Evolutionary conservation across 164 flowering plant species (phyloP).

Genomic region (Vitis amurensis): DNA sequence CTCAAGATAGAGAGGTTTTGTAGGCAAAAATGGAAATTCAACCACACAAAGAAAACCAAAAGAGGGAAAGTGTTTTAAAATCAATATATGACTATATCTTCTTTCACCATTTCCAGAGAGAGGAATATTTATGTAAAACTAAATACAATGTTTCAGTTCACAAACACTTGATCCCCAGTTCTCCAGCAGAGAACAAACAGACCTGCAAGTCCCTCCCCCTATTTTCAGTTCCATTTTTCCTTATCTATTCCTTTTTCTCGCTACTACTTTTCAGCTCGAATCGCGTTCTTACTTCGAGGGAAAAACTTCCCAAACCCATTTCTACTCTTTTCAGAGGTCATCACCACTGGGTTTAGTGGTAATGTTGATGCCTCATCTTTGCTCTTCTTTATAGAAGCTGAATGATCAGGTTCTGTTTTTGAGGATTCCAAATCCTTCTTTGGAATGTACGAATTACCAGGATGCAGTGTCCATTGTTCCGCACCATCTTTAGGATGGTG

Average conservation of each 20-base stretch:
- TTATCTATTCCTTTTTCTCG: background rate
- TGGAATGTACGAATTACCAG: background rate
- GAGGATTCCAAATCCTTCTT: background rate
- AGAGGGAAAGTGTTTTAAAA: no score
- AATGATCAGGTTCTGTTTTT: background rate
- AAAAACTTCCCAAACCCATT: slow-evolving; percentile 20
- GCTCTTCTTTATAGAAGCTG: background rate
- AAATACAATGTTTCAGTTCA: no score
- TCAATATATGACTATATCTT: no score
- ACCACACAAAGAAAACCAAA: no score
- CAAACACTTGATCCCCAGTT: no score
- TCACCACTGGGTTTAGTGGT: background rate
- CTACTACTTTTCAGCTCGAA: background rate
- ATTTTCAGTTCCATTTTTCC: background rate
- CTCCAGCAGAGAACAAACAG: no score
- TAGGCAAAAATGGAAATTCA: no score
- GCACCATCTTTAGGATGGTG: background rate
- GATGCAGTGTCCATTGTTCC: slow-evolving; percentile 1
- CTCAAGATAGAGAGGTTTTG: no score
- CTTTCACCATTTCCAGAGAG: no score
- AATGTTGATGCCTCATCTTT: background rate
- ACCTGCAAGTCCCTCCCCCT: background rate
- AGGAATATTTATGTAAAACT: no score
- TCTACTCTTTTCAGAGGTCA: slow-evolving; percentile 1
- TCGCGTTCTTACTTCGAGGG: slow-evolving; percentile 4